phyloP scores from a whole-genome alignment of 169 alveolate species.

The Babesia bovis region DNA sequence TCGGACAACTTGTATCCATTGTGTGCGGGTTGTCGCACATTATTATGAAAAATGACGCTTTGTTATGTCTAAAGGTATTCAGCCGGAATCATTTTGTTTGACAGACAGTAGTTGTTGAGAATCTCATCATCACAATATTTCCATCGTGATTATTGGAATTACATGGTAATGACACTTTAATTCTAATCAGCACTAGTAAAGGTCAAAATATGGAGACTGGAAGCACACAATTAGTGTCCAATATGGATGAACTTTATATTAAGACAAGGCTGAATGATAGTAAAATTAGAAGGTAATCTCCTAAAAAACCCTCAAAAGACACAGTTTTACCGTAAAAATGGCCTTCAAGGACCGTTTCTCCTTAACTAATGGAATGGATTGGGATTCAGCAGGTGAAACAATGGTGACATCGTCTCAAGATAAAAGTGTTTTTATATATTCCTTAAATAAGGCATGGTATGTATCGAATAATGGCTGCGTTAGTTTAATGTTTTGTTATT shows the following conservation, averaged over 20 bases:
- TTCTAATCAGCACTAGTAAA: too few relatives aligned
- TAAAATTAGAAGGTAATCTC: conserved; percentile 49
- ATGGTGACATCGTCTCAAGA: conserved; percentile 63
- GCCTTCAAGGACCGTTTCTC: conserved; percentile 68
- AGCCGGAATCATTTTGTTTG: too few relatives aligned
- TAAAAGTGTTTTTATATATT: conserved; percentile 46
- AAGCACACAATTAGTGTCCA: background rate
- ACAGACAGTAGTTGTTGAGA: conserved; percentile 38
- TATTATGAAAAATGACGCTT: conserved; percentile 51
- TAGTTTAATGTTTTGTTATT: background rate
- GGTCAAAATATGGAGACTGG: conserved; percentile 30
- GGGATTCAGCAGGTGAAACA: conserved; percentile 59
- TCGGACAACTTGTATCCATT: conserved; percentile 46
- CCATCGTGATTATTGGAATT: conserved; percentile 34
- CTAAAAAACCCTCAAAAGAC: too few relatives aligned
- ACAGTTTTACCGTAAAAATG: conserved; percentile 43
- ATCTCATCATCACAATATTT: background rate
- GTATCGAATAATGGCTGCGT: background rate
- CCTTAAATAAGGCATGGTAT: conserved; percentile 54
- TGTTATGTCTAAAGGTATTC: conserved; percentile 49
- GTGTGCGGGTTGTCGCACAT: conserved; percentile 54
- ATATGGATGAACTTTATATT: conserved; percentile 21
- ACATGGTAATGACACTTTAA: conserved; percentile 45
- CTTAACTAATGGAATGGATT: conserved; percentile 66
- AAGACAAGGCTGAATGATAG: conserved; percentile 30